Conservation (phyloP, 805 yeast genomes). For the Pichia paraexigua region DNA sequence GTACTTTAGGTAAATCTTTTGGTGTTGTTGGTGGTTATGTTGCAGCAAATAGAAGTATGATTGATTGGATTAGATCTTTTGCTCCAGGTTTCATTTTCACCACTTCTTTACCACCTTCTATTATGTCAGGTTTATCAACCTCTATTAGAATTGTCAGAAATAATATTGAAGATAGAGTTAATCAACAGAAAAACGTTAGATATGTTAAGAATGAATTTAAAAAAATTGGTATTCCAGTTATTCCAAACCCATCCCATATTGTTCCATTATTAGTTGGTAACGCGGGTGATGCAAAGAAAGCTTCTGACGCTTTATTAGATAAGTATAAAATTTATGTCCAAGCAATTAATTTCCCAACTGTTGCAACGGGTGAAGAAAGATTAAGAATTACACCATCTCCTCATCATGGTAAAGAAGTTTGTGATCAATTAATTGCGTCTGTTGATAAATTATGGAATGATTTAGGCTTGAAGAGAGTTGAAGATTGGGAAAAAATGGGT, state of each 20-base stretch:
- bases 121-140: conserved; percentile 90
- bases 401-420: conserved; percentile 73
- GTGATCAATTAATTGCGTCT: conserved; percentile 70
- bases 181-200: conserved; percentile 78
- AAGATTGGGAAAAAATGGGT: conserved; percentile 72
- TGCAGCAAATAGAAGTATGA: conserved; percentile 74
- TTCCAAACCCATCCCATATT: conserved; percentile 96
- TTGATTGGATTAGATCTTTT: conserved; percentile 93
- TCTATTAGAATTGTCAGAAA: conserved; percentile 81
- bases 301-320: conserved; percentile 81
- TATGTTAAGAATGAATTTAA: conserved; percentile 72
- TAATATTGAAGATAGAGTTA: conserved; percentile 67
- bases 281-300: conserved; percentile 84
- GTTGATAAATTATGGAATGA: conserved; percentile 74
- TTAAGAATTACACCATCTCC: conserved; percentile 99
- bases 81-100: conserved; percentile 98
- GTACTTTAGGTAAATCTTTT: conserved; percentile 94
- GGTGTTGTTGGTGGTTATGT: conserved; percentile 98
- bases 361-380: conserved; percentile 91
- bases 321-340: conserved; percentile 89
- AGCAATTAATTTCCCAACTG: conserved; percentile 98
- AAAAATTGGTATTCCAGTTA: conserved; percentile 79
- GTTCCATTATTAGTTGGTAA: conserved; percentile 94
- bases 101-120: conserved; percentile 93
- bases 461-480: conserved; percentile 63